Conservation (phyloP, 1,139 yeast species). For the Suhomyces bokatorum region DNA sequence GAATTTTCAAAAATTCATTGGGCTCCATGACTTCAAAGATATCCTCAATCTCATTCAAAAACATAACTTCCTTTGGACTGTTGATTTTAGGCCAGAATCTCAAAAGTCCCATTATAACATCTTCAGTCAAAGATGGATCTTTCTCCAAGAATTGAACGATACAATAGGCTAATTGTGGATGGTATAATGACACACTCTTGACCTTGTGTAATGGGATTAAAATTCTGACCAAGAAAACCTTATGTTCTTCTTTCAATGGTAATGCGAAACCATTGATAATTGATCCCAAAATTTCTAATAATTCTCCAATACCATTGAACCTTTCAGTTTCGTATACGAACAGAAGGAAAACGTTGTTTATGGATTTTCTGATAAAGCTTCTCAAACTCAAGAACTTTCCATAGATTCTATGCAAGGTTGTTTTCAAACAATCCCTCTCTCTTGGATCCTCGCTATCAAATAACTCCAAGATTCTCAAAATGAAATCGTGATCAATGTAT, state of each 20-base stretch:
- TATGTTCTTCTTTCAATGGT: constrained; percentile 96
- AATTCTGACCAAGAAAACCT: constrained; percentile 84
- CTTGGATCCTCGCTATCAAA: constrained; percentile 97
- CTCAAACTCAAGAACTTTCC: constrained; percentile 92
- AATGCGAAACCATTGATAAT: constrained; percentile 97
- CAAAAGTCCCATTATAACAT: constrained; percentile 87
- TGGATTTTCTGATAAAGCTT: constrained; percentile 87
- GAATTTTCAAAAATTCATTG: constrained; percentile 84
- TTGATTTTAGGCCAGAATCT: constrained; percentile 98
- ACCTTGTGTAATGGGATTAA: constrained; percentile 92
- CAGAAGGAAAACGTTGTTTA: constrained; percentile 88
- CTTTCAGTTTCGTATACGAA: constrained; percentile 94
- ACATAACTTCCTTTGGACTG: constrained; percentile 94
- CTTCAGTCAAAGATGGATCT: constrained; percentile 89
- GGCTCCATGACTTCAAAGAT: constrained; percentile 97
- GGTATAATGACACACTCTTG: constrained; percentile 82
- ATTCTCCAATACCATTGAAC: constrained; percentile 94
- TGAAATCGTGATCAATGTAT: constrained; percentile 88
- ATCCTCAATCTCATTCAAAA: constrained; percentile 92
- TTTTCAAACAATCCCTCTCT: constrained; percentile 92
- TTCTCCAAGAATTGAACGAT: constrained; percentile 94
- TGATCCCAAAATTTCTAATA: constrained; percentile 90
- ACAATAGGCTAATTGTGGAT: constrained; percentile 96
- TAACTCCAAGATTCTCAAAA: constrained; percentile 74
- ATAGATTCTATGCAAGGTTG: constrained; percentile 91